phyloP scores from a whole-genome alignment of 179 eudicot genomes.

The Beta lomatogona region DNA sequence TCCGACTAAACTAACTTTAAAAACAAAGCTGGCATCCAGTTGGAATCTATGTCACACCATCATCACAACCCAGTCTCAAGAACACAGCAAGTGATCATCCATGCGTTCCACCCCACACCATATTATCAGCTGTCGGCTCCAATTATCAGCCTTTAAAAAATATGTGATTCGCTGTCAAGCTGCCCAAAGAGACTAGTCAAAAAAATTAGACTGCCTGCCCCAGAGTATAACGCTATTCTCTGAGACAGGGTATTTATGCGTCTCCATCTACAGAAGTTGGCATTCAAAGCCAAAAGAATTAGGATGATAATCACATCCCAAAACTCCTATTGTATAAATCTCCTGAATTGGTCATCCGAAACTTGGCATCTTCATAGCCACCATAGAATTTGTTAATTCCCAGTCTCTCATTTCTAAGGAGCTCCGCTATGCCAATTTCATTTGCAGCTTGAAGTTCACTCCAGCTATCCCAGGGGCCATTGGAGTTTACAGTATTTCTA shows the following conservation, averaged over 20 bases:
- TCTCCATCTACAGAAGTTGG: constrained; percentile 33
- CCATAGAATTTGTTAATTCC: constrained; percentile 54
- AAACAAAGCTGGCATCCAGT: constrained; percentile 5
- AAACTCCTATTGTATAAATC: constrained; percentile 73
- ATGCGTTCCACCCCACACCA: constrained; percentile 21
- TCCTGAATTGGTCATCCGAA: constrained; percentile 68
- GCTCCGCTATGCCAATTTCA: constrained; percentile 64
- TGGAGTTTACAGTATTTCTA: constrained; percentile 50
- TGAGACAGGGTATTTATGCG: constrained; percentile 30
- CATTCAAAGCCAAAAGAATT: constrained; percentile 30
- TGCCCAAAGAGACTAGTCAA: constrained; percentile 32
- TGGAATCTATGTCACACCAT: constrained; percentile 30
- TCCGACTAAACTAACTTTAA: constrained; percentile 23
- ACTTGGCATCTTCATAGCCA: constrained; percentile 70
- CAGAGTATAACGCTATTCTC: constrained; percentile 27
- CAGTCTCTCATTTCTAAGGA: constrained; percentile 69
- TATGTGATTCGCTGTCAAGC: constrained; percentile 22
- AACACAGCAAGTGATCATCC: constrained; percentile 20
- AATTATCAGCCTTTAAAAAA: constrained; percentile 13
- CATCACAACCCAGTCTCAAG: constrained; percentile 13
- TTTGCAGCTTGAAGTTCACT: constrained; percentile 55
- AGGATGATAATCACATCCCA: constrained; percentile 53
- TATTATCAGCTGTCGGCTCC: constrained; percentile 26
- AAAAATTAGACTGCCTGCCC: constrained; percentile 29
- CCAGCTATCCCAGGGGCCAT: constrained; percentile 89